These are phyloP conservation scores for Raphanus raphanistrum DNA, from an alignment of 345 rosid species.

Conservation along the genomic window DNA sequence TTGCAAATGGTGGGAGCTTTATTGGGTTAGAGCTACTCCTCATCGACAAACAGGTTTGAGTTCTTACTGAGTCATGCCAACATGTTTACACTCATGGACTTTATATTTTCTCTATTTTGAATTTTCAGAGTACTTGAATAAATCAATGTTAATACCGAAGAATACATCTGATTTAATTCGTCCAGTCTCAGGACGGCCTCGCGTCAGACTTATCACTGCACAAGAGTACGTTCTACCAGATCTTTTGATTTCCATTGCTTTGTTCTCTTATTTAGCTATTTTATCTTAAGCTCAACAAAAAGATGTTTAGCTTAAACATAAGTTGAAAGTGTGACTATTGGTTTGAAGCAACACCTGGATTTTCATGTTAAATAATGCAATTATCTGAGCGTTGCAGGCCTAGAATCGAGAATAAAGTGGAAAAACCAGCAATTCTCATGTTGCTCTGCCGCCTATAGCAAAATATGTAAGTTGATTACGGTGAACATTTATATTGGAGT, in stretches of 20 bases:
- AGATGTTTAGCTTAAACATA: background rate
- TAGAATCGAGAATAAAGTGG: slow-evolving; percentile 54
- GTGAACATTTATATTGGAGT: background rate
- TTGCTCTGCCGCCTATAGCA: slow-evolving; percentile 52
- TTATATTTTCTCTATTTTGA: slow-evolving; percentile 24
- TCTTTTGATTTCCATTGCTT: slow-evolving; percentile 41
- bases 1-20: background rate
- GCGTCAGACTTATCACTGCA: slow-evolving; percentile 80
- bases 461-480: slow-evolving; percentile 59
- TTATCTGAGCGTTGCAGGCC: slow-evolving; percentile 55
- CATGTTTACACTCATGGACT: background rate
- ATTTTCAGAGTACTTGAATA: slow-evolving; percentile 97
- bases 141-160: slow-evolving; percentile 93
- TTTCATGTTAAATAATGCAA: slow-evolving; percentile 1
- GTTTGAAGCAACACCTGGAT: background rate
- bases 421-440: slow-evolving; percentile 50
- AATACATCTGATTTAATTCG: slow-evolving; percentile 94
- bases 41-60: background rate
- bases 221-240: slow-evolving; percentile 78
- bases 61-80: background rate
- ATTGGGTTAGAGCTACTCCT: no score
- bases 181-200: slow-evolving; percentile 94
- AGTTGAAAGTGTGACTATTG: background rate
- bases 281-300: background rate
- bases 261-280: slow-evolving; percentile 25